Base-by-base conservation (phyloP, 2,329 filamentous ascomycete genomes). In the Lasiodiplodia gonubiensis region DNA sequence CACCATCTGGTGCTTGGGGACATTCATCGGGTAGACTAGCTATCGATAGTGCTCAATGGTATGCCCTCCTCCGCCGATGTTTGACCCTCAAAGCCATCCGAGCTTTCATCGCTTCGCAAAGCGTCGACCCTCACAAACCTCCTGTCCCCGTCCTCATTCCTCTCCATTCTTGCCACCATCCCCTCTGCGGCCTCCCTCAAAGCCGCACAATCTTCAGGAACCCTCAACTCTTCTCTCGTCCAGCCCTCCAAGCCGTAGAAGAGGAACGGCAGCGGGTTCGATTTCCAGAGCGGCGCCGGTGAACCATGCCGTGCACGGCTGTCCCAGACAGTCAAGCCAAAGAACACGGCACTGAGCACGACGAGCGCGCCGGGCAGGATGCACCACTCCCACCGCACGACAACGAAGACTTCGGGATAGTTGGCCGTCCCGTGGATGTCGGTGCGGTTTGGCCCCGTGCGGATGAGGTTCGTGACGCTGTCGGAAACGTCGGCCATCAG, bases 321-420 rank as follows among this genome's bases (percentile, higher is more conserved):
- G 30, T n/a, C n/a, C 21, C 35, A 46, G 10, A 55, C 23, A 14
- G 23, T 18, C 18, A 64, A n/a, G 4, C 27, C 46, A 5, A 65
- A 46, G 35, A 65, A 55, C 11, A 65, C 14, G 7, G 16, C 14
- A 35, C 49, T 65, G 33, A 55, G 63, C 4, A 55, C 3, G 16
- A 65, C 63, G 33, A 65, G 51, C 2, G 27, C 10, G 14, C 6
- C 49, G 8, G 63, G 35, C 8, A 65, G 30, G 4, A 55, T 30
- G 33, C 30, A 27, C 63, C 51, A 65, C 8, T n/a, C 14, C 63
- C 63, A 65, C 4, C 63, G 63, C 2, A 65, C 51, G 14, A 65
- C 63, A 14, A 54, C 51, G 25, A 39, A 54, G 14, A 23, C 18
- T 30, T 51, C 42, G 8, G 25, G 59, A 18, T 33, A 49, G 25